phyloP scores from a whole-genome alignment of 2,329 filamentous ascomycete species.

The Exophiala aquamarina region DNA sequence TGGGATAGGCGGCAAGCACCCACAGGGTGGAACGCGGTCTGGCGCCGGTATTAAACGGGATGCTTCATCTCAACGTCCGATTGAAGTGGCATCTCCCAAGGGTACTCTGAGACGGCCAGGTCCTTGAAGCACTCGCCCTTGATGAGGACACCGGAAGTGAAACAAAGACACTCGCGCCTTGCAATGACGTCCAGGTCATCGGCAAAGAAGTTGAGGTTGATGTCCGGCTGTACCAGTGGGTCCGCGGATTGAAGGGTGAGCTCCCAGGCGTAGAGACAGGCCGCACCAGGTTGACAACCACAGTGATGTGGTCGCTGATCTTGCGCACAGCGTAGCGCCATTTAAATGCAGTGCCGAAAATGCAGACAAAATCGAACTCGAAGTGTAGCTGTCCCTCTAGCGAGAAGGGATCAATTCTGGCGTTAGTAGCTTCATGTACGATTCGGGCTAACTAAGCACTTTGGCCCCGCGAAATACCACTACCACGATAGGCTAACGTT shows the following conservation, averaged over 20 bases:
- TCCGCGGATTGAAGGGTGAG: slow-evolving; percentile 44
- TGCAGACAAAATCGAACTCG: slow-evolving; percentile 61
- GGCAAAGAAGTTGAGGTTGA: slow-evolving; percentile 47
- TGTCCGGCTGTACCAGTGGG: slow-evolving; percentile 39
- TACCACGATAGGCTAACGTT: too few species aligned
- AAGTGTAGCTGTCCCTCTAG: slow-evolving; percentile 61
- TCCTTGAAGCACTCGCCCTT: slow-evolving; percentile 57
- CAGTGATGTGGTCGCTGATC: slow-evolving; percentile 54
- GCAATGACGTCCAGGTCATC: slow-evolving; percentile 56
- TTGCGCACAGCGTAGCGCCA: slow-evolving; percentile 47
- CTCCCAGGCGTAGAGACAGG: slow-evolving; percentile 45
- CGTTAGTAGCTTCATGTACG: slow-evolving; percentile 42
- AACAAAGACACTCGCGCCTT: slow-evolving; percentile 59
- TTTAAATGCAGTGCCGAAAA: slow-evolving; percentile 56
- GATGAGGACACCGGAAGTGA: slow-evolving; percentile 55
- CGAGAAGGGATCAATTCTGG: slow-evolving; percentile 52
- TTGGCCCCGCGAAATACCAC: too few species aligned
- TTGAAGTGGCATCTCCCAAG: slow-evolving; percentile 59
- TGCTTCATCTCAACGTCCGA: slow-evolving; percentile 58
- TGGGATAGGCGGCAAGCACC: slow-evolving; percentile 56
- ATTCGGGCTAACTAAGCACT: too few species aligned
- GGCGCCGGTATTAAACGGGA: slow-evolving; percentile 57
- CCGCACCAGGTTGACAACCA: slow-evolving; percentile 55
- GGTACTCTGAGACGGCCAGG: slow-evolving; percentile 48
- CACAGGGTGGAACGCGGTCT: slow-evolving; percentile 61